phyloP scores from a whole-genome alignment of 1,284 basidiomycete species.

The Pseudozyma thailandica region DNA sequence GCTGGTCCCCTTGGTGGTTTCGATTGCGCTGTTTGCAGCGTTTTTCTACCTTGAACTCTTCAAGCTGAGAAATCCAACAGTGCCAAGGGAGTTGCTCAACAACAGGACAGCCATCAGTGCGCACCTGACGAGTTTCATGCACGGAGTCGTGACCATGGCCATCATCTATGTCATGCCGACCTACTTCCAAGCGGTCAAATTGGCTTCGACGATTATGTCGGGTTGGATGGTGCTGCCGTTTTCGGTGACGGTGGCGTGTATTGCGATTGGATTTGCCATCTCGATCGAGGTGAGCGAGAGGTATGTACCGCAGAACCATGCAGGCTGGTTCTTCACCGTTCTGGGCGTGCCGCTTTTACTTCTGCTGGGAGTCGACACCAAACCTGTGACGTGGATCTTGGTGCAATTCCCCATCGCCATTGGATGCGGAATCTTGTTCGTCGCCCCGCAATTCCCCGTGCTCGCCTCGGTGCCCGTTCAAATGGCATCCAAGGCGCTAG shows the following conservation, averaged over 20 bases:
- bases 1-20: slow-evolving; percentile 26
- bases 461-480: slow-evolving; percentile 27
- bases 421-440: slow-evolving; percentile 41
- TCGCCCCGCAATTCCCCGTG: slow-evolving; percentile 44
- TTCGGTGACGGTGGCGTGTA: slow-evolving; percentile 34
- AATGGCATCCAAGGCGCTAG: slow-evolving; percentile 28
- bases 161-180: slow-evolving; percentile 48
- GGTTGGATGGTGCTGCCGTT: slow-evolving; percentile 44
- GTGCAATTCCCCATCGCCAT: slow-evolving; percentile 40
- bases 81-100: slow-evolving; percentile 21
- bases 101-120: slow-evolving; percentile 30
- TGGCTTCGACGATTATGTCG: slow-evolving; percentile 30
- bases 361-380: slow-evolving; percentile 21
- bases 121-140: slow-evolving; percentile 25
- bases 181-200: slow-evolving; percentile 42
- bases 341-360: slow-evolving; percentile 30
- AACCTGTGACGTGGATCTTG: slow-evolving; percentile 18
- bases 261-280: slow-evolving; percentile 33
- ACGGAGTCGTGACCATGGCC: slow-evolving; percentile 42
- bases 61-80: slow-evolving; percentile 23
- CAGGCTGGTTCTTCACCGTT: slow-evolving; percentile 43
- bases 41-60: slow-evolving; percentile 44
- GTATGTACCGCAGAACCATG: slow-evolving; percentile 43
- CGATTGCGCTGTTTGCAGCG: slow-evolving; percentile 15
- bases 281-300: slow-evolving; percentile 28